These are phyloP conservation scores for Litsea cubeba DNA, from an alignment of 164 flowering plant genomes.

Conservation along the genomic window DNA sequence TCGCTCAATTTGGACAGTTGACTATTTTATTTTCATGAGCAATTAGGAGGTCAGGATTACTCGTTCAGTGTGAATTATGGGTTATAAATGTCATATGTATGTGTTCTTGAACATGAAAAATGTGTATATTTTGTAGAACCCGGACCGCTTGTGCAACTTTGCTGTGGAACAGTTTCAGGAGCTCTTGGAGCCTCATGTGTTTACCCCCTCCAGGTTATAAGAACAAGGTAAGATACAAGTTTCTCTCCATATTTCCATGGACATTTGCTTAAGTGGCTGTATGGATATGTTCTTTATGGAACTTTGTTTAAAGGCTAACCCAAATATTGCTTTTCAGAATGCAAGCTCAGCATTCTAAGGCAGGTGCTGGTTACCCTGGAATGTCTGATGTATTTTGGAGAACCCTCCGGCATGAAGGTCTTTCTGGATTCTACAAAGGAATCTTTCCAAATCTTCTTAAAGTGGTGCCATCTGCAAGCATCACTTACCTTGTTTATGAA, in stretches of 20 bases:
- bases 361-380: constrained; percentile 42
- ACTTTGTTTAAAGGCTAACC: constrained; percentile 4
- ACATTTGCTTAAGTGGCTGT: not conserved
- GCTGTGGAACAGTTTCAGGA: constrained; percentile 93
- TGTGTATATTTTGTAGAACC: constrained; percentile 37
- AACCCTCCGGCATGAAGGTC: constrained; percentile 65
- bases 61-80: no score
- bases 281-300: not conserved
- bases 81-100: no score
- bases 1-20: no score
- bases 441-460: constrained; percentile 87
- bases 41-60: no score
- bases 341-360: constrained; percentile 66
- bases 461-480: constrained; percentile 93
- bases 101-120: no score
- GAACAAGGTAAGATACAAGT: constrained; percentile 67
- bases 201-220: constrained; percentile 91
- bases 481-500: constrained; percentile 87
- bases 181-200: constrained; percentile 96
- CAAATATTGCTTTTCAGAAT: constrained; percentile 39
- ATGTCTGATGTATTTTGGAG: constrained; percentile 80
- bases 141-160: constrained; percentile 76
- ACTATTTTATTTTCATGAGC: no score
- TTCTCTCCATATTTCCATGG: not conserved
- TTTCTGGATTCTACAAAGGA: constrained; percentile 83